Base-by-base conservation (phyloP, 2,329 filamentous ascomycete species). In the Parastagonospora avenae region DNA sequence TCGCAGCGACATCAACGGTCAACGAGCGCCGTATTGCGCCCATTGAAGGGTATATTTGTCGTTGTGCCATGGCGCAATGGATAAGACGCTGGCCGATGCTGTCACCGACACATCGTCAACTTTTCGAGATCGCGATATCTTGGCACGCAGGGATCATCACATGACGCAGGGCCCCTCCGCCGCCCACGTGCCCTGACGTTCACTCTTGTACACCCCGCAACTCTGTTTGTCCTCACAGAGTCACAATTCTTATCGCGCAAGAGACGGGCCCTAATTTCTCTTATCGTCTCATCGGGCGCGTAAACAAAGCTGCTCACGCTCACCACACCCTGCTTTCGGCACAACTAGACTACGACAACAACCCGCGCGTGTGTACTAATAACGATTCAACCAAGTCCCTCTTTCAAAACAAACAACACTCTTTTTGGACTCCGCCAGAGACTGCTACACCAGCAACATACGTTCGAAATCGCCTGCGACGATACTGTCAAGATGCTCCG, bases 401-500 rank as follows among this genome's bases (percentile, higher is more conserved):
- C 50, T 9, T 50, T 53, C 39, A 30, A 16, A 35, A 6, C 27
- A 32, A 16, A 6, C 30, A n/a, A 33, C 41, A 43, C 31, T 36
- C 24, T n/a, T 35, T 39, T 44, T 31, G 15, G 10, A 1, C 29
- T 11, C 9, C 19, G 19, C 3, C 19, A 24, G 5, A 24, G 3
- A 3, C 5, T 24, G 5, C 19, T 24, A 5, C 19, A 5, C 19
- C 19, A 24, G 19, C 19, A 24, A 3, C 19, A 3, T 24, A 24
- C 19, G 19, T 24, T 24, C 5, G 8, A 28, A 8, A 14, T 14
- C 8, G 35, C 27, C 12, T 42, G 37, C 8, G 27, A 36, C 15
- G 31, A 27, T n/a, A 41, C 38, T 16, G 30, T 32, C 53, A 73
- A 31, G 7, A 87, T 89, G 85, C 84, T 89, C 60, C 85, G 86